Evolutionary conservation across 352 stramenopile genomes (phyloP), one percentile per base, ranked within the genome.

Genomic region (Globisporangium solare): DNA sequence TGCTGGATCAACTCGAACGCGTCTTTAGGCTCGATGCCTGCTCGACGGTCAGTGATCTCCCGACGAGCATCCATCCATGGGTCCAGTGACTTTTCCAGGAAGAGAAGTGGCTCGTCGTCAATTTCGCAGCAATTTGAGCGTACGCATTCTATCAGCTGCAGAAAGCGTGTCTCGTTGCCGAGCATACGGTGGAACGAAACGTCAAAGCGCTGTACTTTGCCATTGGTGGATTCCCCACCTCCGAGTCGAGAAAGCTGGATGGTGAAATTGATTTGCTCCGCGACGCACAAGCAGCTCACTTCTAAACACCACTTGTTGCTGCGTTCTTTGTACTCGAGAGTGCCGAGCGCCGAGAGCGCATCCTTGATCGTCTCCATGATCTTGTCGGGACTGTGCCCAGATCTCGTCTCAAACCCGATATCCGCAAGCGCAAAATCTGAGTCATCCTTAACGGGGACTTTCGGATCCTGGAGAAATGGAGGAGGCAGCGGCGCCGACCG

Each of bases 211-310:
- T 17, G 27, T 35, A 35, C 40, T 12, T 39, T 13, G 46, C 49
- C 46, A 24, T 35, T 18, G 6, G 14, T n/a, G 32, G 43, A 54
- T 2, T 21, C 54, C 6, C 51, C 37, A 27, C 61, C 47, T n/a
- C 59, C 60, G 20, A 84, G 47, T 41, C 81, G 70, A 32, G 66
- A 68, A 59, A 91, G 61, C 18, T 71, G 61, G 60, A 89, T 64
- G 15, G 58, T 62, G 53, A 91, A 88, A n/a, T 58, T 60, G 17
- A 91, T 73, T 51, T 84, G 72, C 55, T 91, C 81, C 1, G 74
- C 81, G 18, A 89, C 81, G 43, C 80, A 76, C 21, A 91, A 53
- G 63, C 76, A 87, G 32, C 59, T 70, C 8, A 79, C 78, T 22
- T 74, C 56, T 7, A 91, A 51, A 7, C 69, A 70, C 76, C 74